Conservation (phyloP, 1,284 basidiomycete genomes). For the Ustilago sp. region DNA sequence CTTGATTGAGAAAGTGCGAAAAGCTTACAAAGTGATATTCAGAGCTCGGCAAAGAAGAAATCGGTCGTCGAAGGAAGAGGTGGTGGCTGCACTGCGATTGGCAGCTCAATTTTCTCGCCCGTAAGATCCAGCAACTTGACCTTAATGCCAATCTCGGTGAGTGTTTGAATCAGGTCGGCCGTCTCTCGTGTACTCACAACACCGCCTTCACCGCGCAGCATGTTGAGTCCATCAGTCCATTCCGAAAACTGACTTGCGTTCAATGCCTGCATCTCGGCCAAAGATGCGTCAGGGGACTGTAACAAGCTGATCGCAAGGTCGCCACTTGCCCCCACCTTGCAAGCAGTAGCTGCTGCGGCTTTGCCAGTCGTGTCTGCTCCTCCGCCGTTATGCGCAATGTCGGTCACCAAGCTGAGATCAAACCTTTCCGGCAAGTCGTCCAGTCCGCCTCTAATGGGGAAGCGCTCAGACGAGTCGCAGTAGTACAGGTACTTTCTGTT, state of each 20-base stretch:
- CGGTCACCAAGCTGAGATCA: slow-evolving; percentile 67
- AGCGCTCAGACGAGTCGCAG: slow-evolving; percentile 81
- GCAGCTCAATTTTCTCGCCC: slow-evolving; percentile 61
- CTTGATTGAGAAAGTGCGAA: not conserved
- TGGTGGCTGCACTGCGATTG: slow-evolving; percentile 43
- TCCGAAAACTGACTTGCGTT: slow-evolving; percentile 88
- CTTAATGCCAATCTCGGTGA: slow-evolving; percentile 94
- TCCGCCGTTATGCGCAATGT: slow-evolving; percentile 32
- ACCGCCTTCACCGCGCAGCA: slow-evolving; percentile 71
- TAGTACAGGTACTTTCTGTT: slow-evolving; percentile 84
- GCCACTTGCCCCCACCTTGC: not conserved
- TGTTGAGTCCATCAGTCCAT: slow-evolving; percentile 94
- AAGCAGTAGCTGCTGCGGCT: slow-evolving; percentile 1
- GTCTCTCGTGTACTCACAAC: slow-evolving; percentile 63
- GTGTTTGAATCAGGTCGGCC: slow-evolving; percentile 65
- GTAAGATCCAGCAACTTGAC: slow-evolving; percentile 80
- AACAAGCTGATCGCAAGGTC: slow-evolving; percentile 55
- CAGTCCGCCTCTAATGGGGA: slow-evolving; percentile 80
- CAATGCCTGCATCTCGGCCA: slow-evolving; percentile 87
- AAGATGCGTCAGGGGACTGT: slow-evolving; percentile 69
- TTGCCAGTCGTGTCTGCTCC: slow-evolving; percentile 11
- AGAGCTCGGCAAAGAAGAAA: slow-evolving; percentile 66
- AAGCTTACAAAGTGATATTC: not conserved
- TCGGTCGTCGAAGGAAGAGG: slow-evolving; percentile 58
- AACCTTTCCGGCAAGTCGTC: slow-evolving; percentile 84